Percentiles rank a stretch among this genome's conserved stretches.
phyloP scores from a whole-genome alignment of 1,284 basidiomycete species.

The Austropuccinia psidii region DNA sequence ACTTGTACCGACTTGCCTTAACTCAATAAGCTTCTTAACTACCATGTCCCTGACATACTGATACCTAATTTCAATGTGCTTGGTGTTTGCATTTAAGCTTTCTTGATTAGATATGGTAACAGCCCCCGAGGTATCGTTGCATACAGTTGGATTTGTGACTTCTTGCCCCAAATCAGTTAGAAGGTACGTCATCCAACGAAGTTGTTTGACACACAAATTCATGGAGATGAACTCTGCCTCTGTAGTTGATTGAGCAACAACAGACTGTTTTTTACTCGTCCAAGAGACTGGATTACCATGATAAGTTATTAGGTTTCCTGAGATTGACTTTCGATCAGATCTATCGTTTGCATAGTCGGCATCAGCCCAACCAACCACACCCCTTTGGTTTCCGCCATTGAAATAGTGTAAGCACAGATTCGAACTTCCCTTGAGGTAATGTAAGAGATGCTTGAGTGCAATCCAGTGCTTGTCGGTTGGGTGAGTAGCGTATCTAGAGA shows the following conservation, averaged over 20 bases:
- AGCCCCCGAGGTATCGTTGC: not conserved
- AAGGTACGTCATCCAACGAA: not conserved
- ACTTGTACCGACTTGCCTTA: not conserved
- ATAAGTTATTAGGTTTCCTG: not conserved
- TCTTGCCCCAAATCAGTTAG: not conserved
- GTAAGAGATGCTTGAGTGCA: not conserved
- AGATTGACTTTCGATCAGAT: not conserved
- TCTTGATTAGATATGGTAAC: not conserved
- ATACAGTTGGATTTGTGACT: not conserved
- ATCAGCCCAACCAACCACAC: not conserved
- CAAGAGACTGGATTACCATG: not conserved
- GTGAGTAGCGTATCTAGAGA: not conserved
- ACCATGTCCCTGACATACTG: constrained; percentile 2
- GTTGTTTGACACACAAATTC: not conserved
- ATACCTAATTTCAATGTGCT: constrained; percentile 26
- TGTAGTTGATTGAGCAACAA: constrained; percentile 5
- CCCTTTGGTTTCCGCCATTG: not conserved
- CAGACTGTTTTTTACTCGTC: not conserved
- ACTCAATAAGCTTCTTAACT: not conserved
- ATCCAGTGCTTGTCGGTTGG: not conserved
- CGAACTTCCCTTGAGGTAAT: not conserved
- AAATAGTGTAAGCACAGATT: not conserved
- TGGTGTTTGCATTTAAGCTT: not conserved
- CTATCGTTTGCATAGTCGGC: not conserved
- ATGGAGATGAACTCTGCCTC: not conserved